These are phyloP conservation scores for Rhododendron griersonianum DNA, from an alignment of 148 eudicot genomes.

Conservation along the genomic window DNA sequence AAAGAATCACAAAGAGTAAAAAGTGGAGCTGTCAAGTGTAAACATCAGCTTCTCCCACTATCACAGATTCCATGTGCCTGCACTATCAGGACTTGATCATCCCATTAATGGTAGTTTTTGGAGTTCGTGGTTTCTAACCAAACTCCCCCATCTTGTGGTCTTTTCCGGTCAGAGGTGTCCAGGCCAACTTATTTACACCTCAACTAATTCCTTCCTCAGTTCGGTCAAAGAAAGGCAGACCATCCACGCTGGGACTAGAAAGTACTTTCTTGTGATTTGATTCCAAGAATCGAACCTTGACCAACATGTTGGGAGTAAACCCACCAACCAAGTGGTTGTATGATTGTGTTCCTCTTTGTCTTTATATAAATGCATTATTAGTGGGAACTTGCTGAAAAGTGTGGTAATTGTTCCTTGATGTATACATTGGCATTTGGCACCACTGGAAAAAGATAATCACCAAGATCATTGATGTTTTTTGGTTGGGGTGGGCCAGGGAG, in stretches of 20 bases:
- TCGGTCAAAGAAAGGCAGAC: no score
- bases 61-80: slow-evolving; percentile 17
- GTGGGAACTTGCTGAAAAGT: slow-evolving; percentile 2
- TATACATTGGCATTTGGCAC: slow-evolving; percentile 30
- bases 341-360: slow-evolving; percentile 11
- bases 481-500: slow-evolving; percentile 22
- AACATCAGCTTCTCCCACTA: slow-evolving; percentile 28
- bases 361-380: not conserved
- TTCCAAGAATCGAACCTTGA: no score
- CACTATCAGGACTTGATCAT: slow-evolving; percentile 15
- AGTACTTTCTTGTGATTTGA: no score
- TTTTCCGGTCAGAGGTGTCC: not conserved
- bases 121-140: slow-evolving; percentile 17
- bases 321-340: not conserved
- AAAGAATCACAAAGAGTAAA: not conserved
- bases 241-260: no score
- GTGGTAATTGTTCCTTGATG: slow-evolving; percentile 15
- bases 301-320: not conserved
- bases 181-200: not conserved
- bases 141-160: slow-evolving; percentile 6
- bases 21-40: slow-evolving; percentile 18
- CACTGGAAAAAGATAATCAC: slow-evolving; percentile 19
- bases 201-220: not conserved
- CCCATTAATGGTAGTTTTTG: slow-evolving; percentile 11
- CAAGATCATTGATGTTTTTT: slow-evolving; percentile 22